Base-by-base conservation (phyloP, 1,139 yeast genomes). In the Yamadazyma triangularis region DNA sequence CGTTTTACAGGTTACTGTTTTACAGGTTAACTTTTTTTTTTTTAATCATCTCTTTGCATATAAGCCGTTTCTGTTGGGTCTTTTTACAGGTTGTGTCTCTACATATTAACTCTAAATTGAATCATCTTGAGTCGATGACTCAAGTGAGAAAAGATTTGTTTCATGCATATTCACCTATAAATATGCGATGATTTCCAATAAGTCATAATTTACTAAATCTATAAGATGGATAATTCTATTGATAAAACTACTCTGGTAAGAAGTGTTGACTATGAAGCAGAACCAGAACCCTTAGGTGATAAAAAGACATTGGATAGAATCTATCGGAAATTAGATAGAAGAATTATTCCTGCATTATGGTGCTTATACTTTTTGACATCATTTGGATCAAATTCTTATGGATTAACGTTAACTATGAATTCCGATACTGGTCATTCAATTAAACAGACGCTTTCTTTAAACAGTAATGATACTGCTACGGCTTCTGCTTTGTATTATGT, bases 331-430 rank as follows among this genome's bases (percentile, higher is more conserved):
- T 61, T 85, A 25, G 95, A 85, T 48, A 50, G 53, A 28, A 64
- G 94, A 31, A 82, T 85, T 45, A 81, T 85, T 36, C 94, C 95
- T 4, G 91, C 93, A 0, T 63, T 86, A 34, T 86, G 95, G 95
- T 61, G 75, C 30, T 61, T 86, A 38, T 86, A 86, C 53, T 86
- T 86, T 47, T 62, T 86, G 33, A 77, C 88, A 0, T 84, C 94
- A 1, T 84, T 83, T 53, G 93, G 93, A 1, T 69, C 81, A 4
- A 76, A 77, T 26, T 83, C 85, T 15, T 86, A 82, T 48, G 95
- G 95, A 38, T 73, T 79, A 37, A 73, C 95, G 0, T 66, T 85
- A 41, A 86, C 95, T 5, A 86, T 86, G 95, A 86, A 86, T 56
- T 45, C 60, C 23, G 70, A 64, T 19, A 57, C 56, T 21, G 79